These are phyloP conservation scores for Sutorius eximius DNA, from an alignment of 1,284 basidiomycete genomes.

Conservation along the genomic window DNA sequence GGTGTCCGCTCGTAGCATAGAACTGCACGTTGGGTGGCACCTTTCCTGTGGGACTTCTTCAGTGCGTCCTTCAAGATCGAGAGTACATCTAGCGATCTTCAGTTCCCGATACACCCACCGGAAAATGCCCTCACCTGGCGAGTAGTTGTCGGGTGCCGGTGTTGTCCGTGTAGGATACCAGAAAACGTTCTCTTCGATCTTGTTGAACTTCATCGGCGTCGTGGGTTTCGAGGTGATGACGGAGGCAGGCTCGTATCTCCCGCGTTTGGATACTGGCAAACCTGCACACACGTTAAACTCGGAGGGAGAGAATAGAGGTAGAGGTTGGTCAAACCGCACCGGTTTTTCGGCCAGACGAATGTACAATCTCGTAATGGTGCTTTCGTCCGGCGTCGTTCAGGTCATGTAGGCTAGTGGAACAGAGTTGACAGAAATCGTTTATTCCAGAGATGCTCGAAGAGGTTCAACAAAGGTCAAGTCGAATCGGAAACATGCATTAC, in stretches of 20 bases:
- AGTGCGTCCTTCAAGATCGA: slow-evolving; percentile 61
- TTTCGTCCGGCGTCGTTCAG: slow-evolving; percentile 39
- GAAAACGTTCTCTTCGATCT: slow-evolving; percentile 45
- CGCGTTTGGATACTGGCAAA: slow-evolving; percentile 1
- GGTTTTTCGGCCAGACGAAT: slow-evolving; percentile 22
- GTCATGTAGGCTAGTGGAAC: slow-evolving; percentile 41
- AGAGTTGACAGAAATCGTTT: slow-evolving; percentile 48
- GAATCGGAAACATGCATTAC: slow-evolving; percentile 3
- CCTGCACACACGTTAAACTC: slow-evolving; percentile 12
- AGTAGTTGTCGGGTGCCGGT: slow-evolving; percentile 66
- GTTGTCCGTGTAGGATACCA: slow-evolving; percentile 54
- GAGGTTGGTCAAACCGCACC: not conserved
- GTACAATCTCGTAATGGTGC: slow-evolving; percentile 51
- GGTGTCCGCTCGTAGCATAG: slow-evolving; percentile 64
- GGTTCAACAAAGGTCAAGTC: not conserved
- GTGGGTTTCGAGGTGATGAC: not conserved
- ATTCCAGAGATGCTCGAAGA: slow-evolving; percentile 15
- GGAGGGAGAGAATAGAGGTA: not conserved
- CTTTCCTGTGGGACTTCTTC: slow-evolving; percentile 49
- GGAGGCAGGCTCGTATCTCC: slow-evolving; percentile 2
- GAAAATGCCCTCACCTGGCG: slow-evolving; percentile 56
- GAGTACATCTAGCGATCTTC: slow-evolving; percentile 57
- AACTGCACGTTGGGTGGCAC: slow-evolving; percentile 57
- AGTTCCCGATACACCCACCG: slow-evolving; percentile 4
- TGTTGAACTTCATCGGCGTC: slow-evolving; percentile 3